Conservation (phyloP, 345 rosid genomes). For the Cardiospermum halicacabum region DNA sequence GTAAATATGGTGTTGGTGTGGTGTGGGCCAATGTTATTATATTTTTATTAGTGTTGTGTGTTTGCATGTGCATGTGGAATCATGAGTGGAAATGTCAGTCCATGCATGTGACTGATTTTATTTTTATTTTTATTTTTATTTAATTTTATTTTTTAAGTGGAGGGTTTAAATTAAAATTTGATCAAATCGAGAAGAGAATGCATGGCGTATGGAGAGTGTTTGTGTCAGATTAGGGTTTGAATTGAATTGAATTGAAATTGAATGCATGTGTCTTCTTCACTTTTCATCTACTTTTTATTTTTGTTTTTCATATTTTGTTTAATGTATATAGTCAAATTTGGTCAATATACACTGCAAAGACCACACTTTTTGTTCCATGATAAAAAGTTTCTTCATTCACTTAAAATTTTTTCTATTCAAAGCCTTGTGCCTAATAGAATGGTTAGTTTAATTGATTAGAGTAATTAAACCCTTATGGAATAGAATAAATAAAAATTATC, state of each 20-base stretch:
- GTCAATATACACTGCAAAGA: not conserved
- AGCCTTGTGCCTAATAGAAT: too few relatives aligned
- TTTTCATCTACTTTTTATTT: conserved; percentile 10
- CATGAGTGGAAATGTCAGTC: conserved; percentile 48
- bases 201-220: conserved; percentile 32
- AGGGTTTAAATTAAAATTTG: conserved; percentile 11
- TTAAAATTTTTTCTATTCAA: too few relatives aligned
- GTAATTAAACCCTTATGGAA: too few relatives aligned
- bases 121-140: too few relatives aligned
- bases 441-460: too few relatives aligned
- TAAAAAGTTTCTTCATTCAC: too few relatives aligned
- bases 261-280: conserved; percentile 27
- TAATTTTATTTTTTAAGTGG: not conserved
- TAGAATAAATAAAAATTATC: too few relatives aligned
- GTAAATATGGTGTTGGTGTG: too few relatives aligned
- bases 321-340: conserved; percentile 7
- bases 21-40: not conserved
- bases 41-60: not conserved
- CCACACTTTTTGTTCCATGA: too few relatives aligned
- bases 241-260: conserved; percentile 24
- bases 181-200: conserved; percentile 24
- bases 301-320: too few relatives aligned
- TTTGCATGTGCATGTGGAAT: conserved; percentile 47
- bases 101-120: conserved; percentile 51
- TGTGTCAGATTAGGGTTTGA: conserved; percentile 40